Evolutionary conservation across 2,329 filamentous ascomycete species (phyloP), one percentile per base, ranked within the genome.

Genomic region (Monilinia polystroma): DNA sequence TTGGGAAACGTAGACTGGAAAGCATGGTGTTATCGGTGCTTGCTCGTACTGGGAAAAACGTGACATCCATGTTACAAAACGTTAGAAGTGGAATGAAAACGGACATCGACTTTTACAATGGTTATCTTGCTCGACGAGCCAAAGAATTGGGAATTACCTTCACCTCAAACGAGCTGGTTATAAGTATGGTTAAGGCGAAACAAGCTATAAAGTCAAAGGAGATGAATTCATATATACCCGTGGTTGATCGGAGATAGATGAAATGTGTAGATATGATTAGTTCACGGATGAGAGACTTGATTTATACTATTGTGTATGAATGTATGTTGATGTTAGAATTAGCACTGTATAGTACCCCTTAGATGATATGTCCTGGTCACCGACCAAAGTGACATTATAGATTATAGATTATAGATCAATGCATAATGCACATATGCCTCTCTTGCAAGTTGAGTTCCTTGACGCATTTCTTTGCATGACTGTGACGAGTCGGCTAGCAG

Each of bases 71-170:
- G 87, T 80, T 91, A 7, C 82, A 84, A 64, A 86, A 89, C 73
- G 80, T 93, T 16, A 79, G 85, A 14, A 76, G 78, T 1, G 89
- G 90, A 1, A 79, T 80, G 68, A 79, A 82, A 67, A 92, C 91
- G 0, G 92, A 97, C 73, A 85, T 97, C 52, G 86, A 93, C 56
- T 96, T 89, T 74, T 85, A 94, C 72, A 97, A 96, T 76, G 94
- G 93, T 0, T 99, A 94, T 79, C 90, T 99, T 68, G 83, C 96
- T 43, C 83, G 81, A 62, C 84, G 89, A 52, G 95, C 90, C 0
- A 83, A 85, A 72, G 85, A 91, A 75, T 73, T 93, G 68, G 91
- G 91, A 1, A 81, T 97, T n/a, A 81, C 85, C 62, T 88, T 88
- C 73, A 85, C 87, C 14, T 81, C 89, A 69, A 95, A 96, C 75